Percentiles rank a stretch among this genome's conserved stretches.
Evolutionary conservation across 352 stramenopile species (phyloP).

Genomic region (Pythium dissotocum): DNA sequence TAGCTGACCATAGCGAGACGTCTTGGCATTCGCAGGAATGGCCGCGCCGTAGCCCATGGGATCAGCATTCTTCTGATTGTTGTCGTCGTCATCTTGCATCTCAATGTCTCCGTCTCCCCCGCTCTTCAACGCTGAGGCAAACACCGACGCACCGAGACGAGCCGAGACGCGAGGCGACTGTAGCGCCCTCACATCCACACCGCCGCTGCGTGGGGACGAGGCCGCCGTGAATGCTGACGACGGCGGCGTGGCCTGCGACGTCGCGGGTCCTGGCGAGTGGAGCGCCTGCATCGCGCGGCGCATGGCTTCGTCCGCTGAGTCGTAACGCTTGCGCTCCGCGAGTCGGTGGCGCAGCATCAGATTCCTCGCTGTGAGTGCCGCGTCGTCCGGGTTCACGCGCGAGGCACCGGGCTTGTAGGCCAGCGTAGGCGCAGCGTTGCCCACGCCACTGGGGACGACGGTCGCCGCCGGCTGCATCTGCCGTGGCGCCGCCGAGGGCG

Average conservation of each 20-base stretch:
- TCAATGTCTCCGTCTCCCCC: not conserved
- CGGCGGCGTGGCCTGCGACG: not conserved
- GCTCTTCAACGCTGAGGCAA: slow-evolving; percentile 17
- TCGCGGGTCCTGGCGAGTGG: not conserved
- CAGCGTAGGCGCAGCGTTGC: not conserved
- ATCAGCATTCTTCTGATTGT: slow-evolving; percentile 32
- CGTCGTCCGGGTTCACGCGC: slow-evolving; percentile 10
- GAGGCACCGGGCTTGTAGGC: not conserved
- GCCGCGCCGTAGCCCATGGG: not conserved
- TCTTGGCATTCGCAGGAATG: slow-evolving; percentile 3
- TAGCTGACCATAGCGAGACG: slow-evolving; percentile 9
- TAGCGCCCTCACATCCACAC: not conserved
- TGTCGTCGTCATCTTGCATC: slow-evolving; percentile 22
- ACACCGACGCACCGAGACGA: slow-evolving; percentile 19
- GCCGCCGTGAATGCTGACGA: not conserved
- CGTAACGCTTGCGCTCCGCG: slow-evolving; percentile 75
- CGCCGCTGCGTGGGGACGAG: slow-evolving; percentile 1
- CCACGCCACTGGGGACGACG: slow-evolving; percentile 3
- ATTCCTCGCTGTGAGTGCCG: slow-evolving; percentile 73
- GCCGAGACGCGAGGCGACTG: slow-evolving; percentile 22
- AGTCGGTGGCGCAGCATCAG: slow-evolving; percentile 76
- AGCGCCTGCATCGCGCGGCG: slow-evolving; percentile 19
- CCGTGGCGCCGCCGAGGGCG: not conserved
- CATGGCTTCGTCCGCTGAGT: slow-evolving; percentile 86
- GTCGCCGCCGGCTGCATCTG: not conserved